Evolutionary conservation across 768 basidiomycete species (phyloP).

Genomic region (Lactarius sp.): DNA sequence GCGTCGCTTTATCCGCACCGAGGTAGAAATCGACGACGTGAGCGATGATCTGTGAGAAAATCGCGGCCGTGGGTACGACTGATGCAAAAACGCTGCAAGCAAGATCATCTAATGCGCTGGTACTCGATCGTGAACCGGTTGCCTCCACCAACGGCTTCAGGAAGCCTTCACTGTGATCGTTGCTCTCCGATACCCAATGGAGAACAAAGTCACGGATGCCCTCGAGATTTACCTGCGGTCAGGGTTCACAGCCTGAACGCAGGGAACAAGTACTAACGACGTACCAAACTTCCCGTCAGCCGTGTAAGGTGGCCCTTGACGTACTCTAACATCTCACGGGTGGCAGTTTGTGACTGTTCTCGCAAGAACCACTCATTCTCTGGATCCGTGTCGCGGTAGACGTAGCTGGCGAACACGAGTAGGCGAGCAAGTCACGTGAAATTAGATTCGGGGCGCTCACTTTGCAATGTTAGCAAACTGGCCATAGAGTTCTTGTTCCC

Average conservation of each 20-base stretch:
- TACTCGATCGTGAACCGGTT: conserved; percentile 12
- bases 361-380: conserved; percentile 34
- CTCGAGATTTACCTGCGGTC: conserved; percentile 3
- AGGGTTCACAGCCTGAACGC: background rate
- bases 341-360: conserved; percentile 29
- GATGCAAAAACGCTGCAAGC: conserved; percentile 50
- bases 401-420: conserved; percentile 31
- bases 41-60: conserved; percentile 52
- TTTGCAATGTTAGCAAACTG: conserved; percentile 16
- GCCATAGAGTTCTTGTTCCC: conserved; percentile 13
- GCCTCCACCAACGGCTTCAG: conserved; percentile 26
- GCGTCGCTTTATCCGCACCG: conserved; percentile 20
- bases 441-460: conserved; percentile 1
- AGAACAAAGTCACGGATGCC: conserved; percentile 26
- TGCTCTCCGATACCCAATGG: conserved; percentile 27
- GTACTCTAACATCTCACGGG: conserved; percentile 28
- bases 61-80: conserved; percentile 48
- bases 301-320: conserved; percentile 24
- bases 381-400: conserved; percentile 35
- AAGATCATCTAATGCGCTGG: conserved; percentile 34
- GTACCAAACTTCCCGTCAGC: conserved; percentile 11
- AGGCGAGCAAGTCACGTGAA: background rate
- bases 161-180: conserved; percentile 19
- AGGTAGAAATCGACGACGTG: conserved; percentile 60
- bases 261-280: background rate